Evolutionary conservation across 305 asterid species (phyloP), one percentile per base, ranked within the genome.

Genomic region (Rubia tinctorum): DNA sequence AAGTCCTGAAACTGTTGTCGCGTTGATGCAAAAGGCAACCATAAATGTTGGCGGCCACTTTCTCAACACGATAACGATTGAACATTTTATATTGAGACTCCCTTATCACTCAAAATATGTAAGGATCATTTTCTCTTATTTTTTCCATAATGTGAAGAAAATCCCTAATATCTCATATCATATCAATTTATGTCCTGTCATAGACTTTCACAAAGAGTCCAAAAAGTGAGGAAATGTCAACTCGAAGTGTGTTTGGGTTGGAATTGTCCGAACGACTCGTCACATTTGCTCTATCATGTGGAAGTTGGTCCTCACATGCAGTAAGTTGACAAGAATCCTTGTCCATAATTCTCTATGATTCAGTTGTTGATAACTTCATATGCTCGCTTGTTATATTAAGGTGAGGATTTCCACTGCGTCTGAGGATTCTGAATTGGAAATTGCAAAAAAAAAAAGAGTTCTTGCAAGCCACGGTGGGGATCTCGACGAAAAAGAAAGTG

Each of bases 301-400:
- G 95, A 76, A 90, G 96, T 84, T 88, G 90, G 87, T 90, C 96
- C 73, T 90, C 96, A 71, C 96, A 95, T 80, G 90, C 92, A 66
- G 96, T 88, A 87, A 87, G 96, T 82, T 27, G 42, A 40, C 44
- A 69, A 4, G 37, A 53, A 53, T 6, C 6, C 3, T 6, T 18
- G 23, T 18, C 23, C 60, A 53, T 17, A 18, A 53, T 71, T 53
- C 53, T 49, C 53, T 4, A 34, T 11, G 61, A 17, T 22, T 49
- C 4, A 22, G 43, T 30, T 13, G n/a, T 40, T 39, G 44, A 22
- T 9, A 6, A 56, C 9, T 25, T 68, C 45, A 18, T 59, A 27
- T 27, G 15, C 5, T 3, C 11, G 18, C 8, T 37, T 78, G 55
- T 65, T 1, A 11, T 67, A 58, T 77, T 71, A 53, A 90, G 96